Evolutionary conservation across 129 eudicot species (phyloP).

Genomic region (Flaveria linearis): DNA sequence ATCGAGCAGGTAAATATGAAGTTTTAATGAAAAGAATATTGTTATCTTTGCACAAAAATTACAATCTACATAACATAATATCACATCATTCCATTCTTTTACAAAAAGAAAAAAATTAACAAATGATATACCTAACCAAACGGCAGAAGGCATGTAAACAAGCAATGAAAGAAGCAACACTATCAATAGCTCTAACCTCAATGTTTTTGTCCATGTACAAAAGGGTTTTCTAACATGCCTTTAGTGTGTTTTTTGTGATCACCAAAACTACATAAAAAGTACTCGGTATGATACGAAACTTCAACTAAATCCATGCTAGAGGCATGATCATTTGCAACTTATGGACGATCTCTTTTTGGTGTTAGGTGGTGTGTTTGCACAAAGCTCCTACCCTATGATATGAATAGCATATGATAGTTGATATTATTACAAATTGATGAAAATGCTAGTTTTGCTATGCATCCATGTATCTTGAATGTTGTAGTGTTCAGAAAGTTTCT

Average conservation of each 20-base stretch:
- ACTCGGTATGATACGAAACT: not conserved
- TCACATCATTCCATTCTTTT: no score
- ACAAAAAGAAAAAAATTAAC: no score
- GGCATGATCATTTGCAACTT: constrained; percentile 71
- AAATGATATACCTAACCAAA: no score
- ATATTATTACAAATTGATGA: not conserved
- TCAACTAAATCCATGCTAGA: constrained; percentile 75
- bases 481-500: constrained; percentile 84
- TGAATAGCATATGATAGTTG: constrained; percentile 4
- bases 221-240: not conserved
- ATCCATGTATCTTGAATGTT: constrained; percentile 94
- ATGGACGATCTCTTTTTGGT: not conserved
- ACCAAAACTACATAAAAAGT: no score
- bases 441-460: constrained; percentile 39
- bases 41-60: no score
- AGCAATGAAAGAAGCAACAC: constrained; percentile 33
- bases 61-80: no score
- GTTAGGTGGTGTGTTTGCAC: constrained; percentile 75
- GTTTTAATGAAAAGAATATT: no score
- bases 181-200: constrained; percentile 38
- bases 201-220: constrained; percentile 47
- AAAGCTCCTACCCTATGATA: constrained; percentile 57
- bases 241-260: no score
- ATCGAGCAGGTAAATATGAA: no score
- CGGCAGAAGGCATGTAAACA: constrained; percentile 26